These are phyloP conservation scores for Primulina tabacum DNA, from an alignment of 257 asterid species.

Conservation along the genomic window DNA sequence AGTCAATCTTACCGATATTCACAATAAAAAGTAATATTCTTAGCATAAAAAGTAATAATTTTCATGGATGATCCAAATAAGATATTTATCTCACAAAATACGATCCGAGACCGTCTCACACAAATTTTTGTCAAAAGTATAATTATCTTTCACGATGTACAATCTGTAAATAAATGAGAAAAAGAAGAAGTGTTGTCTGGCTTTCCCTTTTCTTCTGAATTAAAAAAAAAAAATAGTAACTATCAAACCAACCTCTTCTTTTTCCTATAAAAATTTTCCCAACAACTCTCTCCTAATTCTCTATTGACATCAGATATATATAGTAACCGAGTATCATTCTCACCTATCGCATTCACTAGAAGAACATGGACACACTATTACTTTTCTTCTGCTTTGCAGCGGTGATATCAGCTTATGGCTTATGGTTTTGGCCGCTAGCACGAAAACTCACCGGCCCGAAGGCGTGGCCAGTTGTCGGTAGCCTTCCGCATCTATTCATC, in stretches of 20 bases:
- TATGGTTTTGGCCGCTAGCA: constrained; percentile 62
- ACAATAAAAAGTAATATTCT: too few relatives aligned
- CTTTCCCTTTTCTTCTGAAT: neutral
- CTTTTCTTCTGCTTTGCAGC: constrained; percentile 27
- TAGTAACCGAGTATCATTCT: constrained; percentile 13
- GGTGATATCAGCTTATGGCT: constrained; percentile 46
- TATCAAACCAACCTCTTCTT: constrained; percentile 34
- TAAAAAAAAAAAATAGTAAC: neutral
- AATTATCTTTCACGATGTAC: too few relatives aligned
- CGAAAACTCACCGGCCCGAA: constrained; percentile 65
- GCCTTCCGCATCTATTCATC: constrained; percentile 60
- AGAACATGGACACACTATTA: constrained; percentile 40
- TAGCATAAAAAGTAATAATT: too few relatives aligned
- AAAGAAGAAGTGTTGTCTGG: neutral
- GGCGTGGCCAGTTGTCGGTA: constrained; percentile 67
- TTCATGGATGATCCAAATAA: too few relatives aligned
- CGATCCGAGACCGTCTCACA: too few relatives aligned
- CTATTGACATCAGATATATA: constrained; percentile 26
- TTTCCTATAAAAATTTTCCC: constrained; percentile 30
- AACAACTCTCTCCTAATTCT: constrained; percentile 50
- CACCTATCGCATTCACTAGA: constrained; percentile 29
- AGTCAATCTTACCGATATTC: too few relatives aligned
- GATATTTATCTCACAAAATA: too few relatives aligned
- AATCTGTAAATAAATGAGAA: neutral
- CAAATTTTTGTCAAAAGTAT: too few relatives aligned